A percentile compares a stretch with the other conserved stretches of the same genome.
Evolutionary conservation across 140 eudicot species (phyloP).

Genomic region (Cichorium intybus): DNA sequence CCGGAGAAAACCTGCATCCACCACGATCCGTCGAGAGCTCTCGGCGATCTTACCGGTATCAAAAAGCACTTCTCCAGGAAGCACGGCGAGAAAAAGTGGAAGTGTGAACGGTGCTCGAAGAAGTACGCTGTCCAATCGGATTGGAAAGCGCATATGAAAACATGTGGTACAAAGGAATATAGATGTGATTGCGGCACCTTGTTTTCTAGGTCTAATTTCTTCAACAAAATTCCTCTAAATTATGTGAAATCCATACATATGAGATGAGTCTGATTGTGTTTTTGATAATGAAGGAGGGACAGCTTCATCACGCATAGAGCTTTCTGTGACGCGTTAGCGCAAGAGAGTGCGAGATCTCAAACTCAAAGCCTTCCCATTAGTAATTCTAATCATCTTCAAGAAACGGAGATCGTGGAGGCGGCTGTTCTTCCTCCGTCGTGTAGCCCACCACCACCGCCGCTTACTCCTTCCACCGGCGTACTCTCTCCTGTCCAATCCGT

Average conservation of each 20-base stretch:
- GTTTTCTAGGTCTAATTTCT: slow-evolving; percentile 56
- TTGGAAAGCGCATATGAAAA: slow-evolving; percentile 93
- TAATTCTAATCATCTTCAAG: slow-evolving; percentile 17
- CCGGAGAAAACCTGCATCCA: slow-evolving; percentile 81
- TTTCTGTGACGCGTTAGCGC: slow-evolving; percentile 91
- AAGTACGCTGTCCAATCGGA: slow-evolving; percentile 87
- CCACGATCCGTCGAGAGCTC: slow-evolving; percentile 77
- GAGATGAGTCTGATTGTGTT: slow-evolving; percentile 11
- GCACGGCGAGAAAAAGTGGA: slow-evolving; percentile 94
- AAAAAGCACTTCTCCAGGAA: slow-evolving; percentile 92
- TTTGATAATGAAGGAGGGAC: slow-evolving; percentile 57
- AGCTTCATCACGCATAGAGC: slow-evolving; percentile 95
- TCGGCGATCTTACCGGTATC: slow-evolving; percentile 91
- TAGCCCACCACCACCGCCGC: slow-evolving; percentile 73
- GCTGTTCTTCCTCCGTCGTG: slow-evolving; percentile 35
- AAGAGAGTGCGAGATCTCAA: slow-evolving; percentile 62
- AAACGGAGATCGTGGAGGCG: slow-evolving; percentile 28
- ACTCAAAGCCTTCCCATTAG: background rate
- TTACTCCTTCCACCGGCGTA: slow-evolving; percentile 72
- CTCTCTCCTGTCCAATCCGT: slow-evolving; percentile 77
- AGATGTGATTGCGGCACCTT: slow-evolving; percentile 90
- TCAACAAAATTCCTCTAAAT: background rate
- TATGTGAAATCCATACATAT: background rate
- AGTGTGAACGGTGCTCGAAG: slow-evolving; percentile 82
- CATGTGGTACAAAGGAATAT: slow-evolving; percentile 81